Evolutionary conservation across 495 filamentous ascomycete species (phyloP).

Genomic region (Hypoxylon fragiforme): DNA sequence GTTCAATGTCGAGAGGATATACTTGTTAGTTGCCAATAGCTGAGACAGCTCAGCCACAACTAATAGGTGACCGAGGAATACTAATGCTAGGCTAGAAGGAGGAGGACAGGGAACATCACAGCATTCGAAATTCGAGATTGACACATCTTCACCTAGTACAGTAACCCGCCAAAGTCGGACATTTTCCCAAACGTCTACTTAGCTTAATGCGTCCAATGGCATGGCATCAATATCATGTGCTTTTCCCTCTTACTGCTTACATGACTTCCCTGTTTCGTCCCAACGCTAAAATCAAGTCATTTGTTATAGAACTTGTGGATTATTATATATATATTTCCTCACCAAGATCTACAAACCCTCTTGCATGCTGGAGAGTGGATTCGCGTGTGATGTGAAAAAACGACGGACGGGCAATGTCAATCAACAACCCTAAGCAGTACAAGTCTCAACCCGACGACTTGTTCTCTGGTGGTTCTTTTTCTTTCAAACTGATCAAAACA

Average conservation of each 20-base stretch:
- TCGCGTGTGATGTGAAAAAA: slow-evolving; percentile 6
- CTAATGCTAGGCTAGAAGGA: slow-evolving; percentile 6
- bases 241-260: not conserved
- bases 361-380: slow-evolving; percentile 19
- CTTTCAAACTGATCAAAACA: not conserved
- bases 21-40: slow-evolving; percentile 9
- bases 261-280: slow-evolving; percentile 14
- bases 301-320: slow-evolving; percentile 14
- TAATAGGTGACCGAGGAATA: slow-evolving; percentile 9
- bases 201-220: slow-evolving; percentile 1
- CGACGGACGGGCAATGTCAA: no score
- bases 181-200: no score
- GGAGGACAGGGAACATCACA: slow-evolving; percentile 1
- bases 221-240: slow-evolving; percentile 15
- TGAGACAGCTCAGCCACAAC: not conserved
- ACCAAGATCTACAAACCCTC: slow-evolving; percentile 21
- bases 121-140: not conserved
- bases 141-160: slow-evolving; percentile 19
- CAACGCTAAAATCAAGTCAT: slow-evolving; percentile 6
- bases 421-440: not conserved
- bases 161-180: slow-evolving; percentile 13
- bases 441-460: slow-evolving; percentile 10
- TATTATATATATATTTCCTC: no score
- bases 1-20: not conserved
- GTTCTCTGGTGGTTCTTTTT: not conserved